phyloP scores from a whole-genome alignment of 208 protist species.

The Wallacemonas sp. region DNA sequence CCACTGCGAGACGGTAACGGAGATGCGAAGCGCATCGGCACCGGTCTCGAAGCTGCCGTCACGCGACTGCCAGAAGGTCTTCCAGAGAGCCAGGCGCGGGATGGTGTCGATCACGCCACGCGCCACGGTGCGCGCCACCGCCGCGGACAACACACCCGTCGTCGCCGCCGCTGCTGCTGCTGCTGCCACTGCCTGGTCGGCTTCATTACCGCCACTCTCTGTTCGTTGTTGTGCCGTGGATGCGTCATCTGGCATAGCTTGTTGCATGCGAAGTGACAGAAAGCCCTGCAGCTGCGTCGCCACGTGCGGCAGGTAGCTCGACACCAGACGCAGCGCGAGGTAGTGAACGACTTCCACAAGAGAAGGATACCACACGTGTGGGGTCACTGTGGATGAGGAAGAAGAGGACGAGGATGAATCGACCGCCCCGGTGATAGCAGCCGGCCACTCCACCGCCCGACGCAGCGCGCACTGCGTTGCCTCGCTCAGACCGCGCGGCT shows the following conservation, averaged over 20 bases:
- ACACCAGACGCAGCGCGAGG: constrained; percentile 25
- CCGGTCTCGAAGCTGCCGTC: neutral
- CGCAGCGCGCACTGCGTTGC: neutral
- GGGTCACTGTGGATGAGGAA: neutral
- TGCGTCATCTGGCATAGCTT: constrained; percentile 24
- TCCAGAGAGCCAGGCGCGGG: neutral
- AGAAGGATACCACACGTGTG: constrained; percentile 20
- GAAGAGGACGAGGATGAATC: too few relatives aligned
- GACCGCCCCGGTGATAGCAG: too few relatives aligned
- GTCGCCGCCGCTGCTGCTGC: constrained; percentile 1
- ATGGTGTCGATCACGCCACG: neutral
- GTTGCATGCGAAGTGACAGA: constrained; percentile 16
- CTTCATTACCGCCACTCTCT: too few relatives aligned
- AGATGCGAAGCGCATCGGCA: neutral
- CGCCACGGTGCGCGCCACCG: neutral
- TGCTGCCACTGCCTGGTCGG: too few relatives aligned
- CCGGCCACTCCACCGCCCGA: neutral
- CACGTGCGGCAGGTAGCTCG: constrained; percentile 19
- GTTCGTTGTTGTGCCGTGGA: too few relatives aligned
- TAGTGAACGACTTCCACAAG: constrained; percentile 33
- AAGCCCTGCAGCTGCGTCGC: constrained; percentile 19
- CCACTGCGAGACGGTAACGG: constrained; percentile 9
- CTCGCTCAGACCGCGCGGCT: neutral
- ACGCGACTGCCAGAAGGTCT: neutral
- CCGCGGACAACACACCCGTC: neutral